Evolutionary conservation across 495 filamentous ascomycete species (phyloP).

Genomic region (Polyplosphaeria fusca): DNA sequence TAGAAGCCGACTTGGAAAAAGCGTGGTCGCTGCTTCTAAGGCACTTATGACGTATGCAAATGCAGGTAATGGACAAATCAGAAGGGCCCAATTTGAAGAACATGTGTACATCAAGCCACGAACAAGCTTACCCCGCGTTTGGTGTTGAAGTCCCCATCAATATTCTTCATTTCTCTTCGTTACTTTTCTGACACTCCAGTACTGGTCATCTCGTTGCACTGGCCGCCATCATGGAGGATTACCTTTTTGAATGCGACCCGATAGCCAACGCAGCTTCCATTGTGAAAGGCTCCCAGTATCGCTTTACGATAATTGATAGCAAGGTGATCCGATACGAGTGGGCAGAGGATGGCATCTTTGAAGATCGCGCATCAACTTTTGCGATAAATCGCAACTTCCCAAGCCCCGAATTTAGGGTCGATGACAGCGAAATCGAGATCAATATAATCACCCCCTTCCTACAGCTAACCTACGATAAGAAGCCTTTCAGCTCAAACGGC

Average conservation of each 20-base stretch:
- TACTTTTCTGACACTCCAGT: too few relatives aligned
- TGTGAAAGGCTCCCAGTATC: constrained; percentile 46
- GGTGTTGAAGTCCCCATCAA: too few relatives aligned
- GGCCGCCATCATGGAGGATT: constrained; percentile 35
- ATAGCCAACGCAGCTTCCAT: constrained; percentile 45
- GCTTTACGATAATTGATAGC: constrained; percentile 52
- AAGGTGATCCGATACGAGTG: constrained; percentile 55
- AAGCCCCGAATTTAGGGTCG: constrained; percentile 45
- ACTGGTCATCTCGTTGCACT: too few relatives aligned
- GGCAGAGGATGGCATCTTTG: constrained; percentile 51
- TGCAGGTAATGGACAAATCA: too few relatives aligned
- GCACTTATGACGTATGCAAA: too few relatives aligned
- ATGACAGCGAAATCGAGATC: constrained; percentile 39
- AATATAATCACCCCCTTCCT: constrained; percentile 49
- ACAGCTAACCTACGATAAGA: constrained; percentile 51
- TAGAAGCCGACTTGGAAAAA: too few relatives aligned
- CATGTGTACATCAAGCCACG: too few relatives aligned
- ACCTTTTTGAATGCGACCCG: constrained; percentile 45
- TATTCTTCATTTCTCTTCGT: too few relatives aligned
- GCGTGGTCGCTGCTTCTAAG: too few relatives aligned
- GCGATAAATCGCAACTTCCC: constrained; percentile 50
- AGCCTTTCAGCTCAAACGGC: constrained; percentile 45
- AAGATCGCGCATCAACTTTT: constrained; percentile 53
- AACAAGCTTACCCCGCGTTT: too few relatives aligned
- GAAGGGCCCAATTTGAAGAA: too few relatives aligned